Evolutionary conservation across 2,329 filamentous ascomycete species (phyloP).

Genomic region (Scopulariopsis brevicaulis): DNA sequence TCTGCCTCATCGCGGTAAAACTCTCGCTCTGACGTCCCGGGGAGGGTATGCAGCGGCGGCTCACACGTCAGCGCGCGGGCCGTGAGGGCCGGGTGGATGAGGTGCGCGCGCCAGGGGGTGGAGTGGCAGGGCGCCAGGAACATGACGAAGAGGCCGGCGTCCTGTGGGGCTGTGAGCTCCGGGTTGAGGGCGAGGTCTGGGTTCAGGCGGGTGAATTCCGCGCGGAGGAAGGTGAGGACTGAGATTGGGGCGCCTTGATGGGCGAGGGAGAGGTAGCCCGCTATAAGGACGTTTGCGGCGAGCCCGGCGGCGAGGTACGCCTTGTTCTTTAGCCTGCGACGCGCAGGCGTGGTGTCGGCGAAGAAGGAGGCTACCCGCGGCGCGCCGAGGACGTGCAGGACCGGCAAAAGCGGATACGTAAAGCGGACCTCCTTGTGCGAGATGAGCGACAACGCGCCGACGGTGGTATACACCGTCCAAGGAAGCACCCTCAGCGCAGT

Average conservation of each 20-base stretch:
- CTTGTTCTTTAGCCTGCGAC: slow-evolving; percentile 34
- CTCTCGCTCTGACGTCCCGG: slow-evolving; percentile 48
- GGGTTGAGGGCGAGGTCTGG: slow-evolving; percentile 16
- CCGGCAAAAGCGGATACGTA: slow-evolving; percentile 82
- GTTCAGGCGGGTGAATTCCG: slow-evolving; percentile 53
- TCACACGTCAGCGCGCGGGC: slow-evolving; percentile 87
- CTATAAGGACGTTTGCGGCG: slow-evolving; percentile 56
- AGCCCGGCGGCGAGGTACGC: slow-evolving; percentile 47
- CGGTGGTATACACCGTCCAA: slow-evolving; percentile 45
- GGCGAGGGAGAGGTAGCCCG: slow-evolving; percentile 59
- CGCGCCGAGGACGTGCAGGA: slow-evolving; percentile 73
- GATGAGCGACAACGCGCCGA: slow-evolving; percentile 60
- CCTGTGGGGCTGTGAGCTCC: slow-evolving; percentile 15
- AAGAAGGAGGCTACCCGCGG: slow-evolving; percentile 57
- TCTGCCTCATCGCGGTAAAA: slow-evolving; percentile 83
- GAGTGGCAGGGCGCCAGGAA: slow-evolving; percentile 96
- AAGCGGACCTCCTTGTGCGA: slow-evolving; percentile 97
- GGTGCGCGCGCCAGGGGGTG: slow-evolving; percentile 86
- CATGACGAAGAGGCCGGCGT: slow-evolving; percentile 49
- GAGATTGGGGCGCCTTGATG: slow-evolving; percentile 74
- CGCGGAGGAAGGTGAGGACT: slow-evolving; percentile 65
- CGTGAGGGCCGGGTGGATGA: slow-evolving; percentile 61
- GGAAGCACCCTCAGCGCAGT: slow-evolving; percentile 30
- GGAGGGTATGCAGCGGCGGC: slow-evolving; percentile 59
- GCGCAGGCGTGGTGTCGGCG: slow-evolving; percentile 21